These are phyloP conservation scores for Conringia planisiliqua DNA, from an alignment of 345 rosid genomes.

Conservation along the genomic window DNA sequence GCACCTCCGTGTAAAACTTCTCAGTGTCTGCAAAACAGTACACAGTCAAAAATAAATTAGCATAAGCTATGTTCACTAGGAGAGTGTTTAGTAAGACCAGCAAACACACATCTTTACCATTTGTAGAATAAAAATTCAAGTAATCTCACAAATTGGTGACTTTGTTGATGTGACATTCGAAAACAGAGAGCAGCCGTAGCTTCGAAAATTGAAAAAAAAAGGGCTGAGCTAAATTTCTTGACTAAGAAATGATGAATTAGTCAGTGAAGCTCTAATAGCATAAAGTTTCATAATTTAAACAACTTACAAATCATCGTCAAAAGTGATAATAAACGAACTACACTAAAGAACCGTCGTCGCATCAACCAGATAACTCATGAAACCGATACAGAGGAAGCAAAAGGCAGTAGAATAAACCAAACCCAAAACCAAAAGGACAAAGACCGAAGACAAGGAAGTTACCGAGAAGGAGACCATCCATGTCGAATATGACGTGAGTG, in stretches of 20 bases:
- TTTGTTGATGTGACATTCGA: not conserved
- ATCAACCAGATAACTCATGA: not conserved
- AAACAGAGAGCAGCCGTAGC: not conserved
- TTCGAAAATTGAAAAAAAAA: no score
- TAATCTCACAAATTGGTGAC: not conserved
- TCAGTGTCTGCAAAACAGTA: constrained; percentile 68
- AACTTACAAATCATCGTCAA: not conserved
- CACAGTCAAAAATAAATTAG: not conserved
- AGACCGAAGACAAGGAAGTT: not conserved
- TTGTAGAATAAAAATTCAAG: not conserved
- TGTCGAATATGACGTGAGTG: constrained; percentile 91
- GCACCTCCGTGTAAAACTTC: constrained; percentile 87
- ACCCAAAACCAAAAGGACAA: not conserved
- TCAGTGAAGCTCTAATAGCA: not conserved
- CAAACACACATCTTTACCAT: not conserved
- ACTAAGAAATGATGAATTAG: not conserved
- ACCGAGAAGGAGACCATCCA: constrained; percentile 97
- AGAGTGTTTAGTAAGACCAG: not conserved
- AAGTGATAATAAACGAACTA: not conserved
- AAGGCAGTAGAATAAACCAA: not conserved
- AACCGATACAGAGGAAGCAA: not conserved
- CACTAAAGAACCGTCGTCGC: not conserved
- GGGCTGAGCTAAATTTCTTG: not conserved
- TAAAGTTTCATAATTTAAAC: not conserved
- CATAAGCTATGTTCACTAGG: not conserved